Conservation (phyloP, 805 yeast genomes). For the Ogataea trehaloabstinens region DNA sequence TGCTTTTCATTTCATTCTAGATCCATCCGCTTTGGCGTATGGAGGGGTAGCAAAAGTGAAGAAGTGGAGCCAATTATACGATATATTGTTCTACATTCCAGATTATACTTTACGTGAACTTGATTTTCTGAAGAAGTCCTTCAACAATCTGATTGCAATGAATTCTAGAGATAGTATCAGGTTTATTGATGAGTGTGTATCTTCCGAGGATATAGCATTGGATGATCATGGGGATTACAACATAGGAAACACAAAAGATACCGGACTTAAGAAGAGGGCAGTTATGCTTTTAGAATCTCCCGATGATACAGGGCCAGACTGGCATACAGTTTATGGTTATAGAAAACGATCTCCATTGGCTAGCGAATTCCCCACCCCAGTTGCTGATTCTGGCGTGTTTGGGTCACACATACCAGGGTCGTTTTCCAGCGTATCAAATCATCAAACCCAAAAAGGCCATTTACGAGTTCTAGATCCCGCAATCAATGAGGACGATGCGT, state of each 20-base stretch:
- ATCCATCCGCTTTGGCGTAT: conserved; percentile 60
- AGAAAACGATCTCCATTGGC: conserved; percentile 45
- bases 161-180: conserved; percentile 65
- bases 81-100: conserved; percentile 48
- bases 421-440: neutral
- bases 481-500: conserved; percentile 10
- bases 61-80: conserved; percentile 51
- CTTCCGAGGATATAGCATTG: conserved; percentile 13
- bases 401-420: neutral
- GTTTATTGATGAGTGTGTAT: conserved; percentile 47
- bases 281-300: conserved; percentile 39
- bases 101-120: conserved; percentile 57
- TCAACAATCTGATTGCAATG: conserved; percentile 50
- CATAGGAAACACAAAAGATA: conserved; percentile 3
- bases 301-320: conserved; percentile 45
- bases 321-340: conserved; percentile 47
- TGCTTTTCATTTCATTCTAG: conserved; percentile 47
- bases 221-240: conserved; percentile 24
- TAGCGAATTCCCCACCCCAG: conserved; percentile 29
- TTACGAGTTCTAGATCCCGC: conserved; percentile 5
- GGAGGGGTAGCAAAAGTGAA: conserved; percentile 68
- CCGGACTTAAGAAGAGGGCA: conserved; percentile 9
- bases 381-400: conserved; percentile 15
- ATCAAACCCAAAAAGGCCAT: neutral
- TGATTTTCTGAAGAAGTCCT: conserved; percentile 54